Base-by-base conservation (phyloP, 2,329 filamentous ascomycete genomes). In the Fusarium papillatum region DNA sequence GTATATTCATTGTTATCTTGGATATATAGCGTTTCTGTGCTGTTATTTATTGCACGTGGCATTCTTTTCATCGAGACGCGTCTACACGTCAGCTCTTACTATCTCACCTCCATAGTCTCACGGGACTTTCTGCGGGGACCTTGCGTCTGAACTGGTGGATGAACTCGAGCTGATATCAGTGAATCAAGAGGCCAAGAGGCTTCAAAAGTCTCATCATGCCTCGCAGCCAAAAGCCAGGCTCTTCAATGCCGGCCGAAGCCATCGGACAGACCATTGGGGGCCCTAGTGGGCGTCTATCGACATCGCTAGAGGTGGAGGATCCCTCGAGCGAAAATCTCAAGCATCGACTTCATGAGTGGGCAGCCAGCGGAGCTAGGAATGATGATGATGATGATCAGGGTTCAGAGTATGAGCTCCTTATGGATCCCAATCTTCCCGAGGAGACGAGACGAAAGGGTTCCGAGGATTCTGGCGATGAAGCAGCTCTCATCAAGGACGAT, bases 361-460 rank as follows among this genome's bases (percentile, higher is more conserved):
- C 80, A 71, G 83, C 86, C 74, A 83, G 85, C 66, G 83, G 81
- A 59, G 80, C 79, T 2, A 79, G 82, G 22, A 82, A 85, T 41
- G 85, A 86, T 41, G 83, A 84, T 50, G 85, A 85, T 41, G 85
- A 87, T 65, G 88, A 89, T 70, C 82, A 86, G 68, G 86, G 82
- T 59, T 87, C 87, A 34, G 90, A 91, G 79, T 83, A 89, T 76
- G 90, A 91, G 79, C 87, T 89, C 50, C 85, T 92, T n/a, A 81
- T 91, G 78, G 88, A 91, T 75, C 88, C 89, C 1, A 88, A 88
- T 70, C 82, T 87, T 4, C 86, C 88, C 4, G 85, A 85, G 6
- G 86, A 81, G 34, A 83, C 84, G 46, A 82, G 84, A 46, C 74
- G 82, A 7, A 70, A 76, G 26, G 64, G 38, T 16, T 69, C 69